A percentile compares a stretch with the other conserved stretches of the same genome.
These are phyloP conservation scores for Logfia minima DNA, from an alignment of 129 eudicot genomes.

Conservation along the genomic window DNA sequence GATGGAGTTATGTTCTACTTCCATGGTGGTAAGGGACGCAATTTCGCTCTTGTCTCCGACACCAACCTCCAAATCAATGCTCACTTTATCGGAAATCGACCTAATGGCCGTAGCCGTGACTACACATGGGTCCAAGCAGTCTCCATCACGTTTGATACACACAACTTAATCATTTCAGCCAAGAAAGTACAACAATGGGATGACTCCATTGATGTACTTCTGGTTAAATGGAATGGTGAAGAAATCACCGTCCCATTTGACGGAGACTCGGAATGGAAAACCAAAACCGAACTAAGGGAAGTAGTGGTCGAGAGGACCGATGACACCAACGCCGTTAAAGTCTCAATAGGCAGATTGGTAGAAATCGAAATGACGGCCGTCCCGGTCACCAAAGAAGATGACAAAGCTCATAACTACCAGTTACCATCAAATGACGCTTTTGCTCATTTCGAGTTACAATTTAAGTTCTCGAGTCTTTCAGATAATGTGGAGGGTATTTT, in stretches of 20 bases:
- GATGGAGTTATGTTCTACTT: constrained; percentile 78
- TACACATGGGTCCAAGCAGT: constrained; percentile 73
- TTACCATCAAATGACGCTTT: constrained; percentile 55
- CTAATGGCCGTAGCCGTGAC: constrained; percentile 57
- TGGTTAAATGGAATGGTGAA: constrained; percentile 48
- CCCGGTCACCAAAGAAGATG: constrained; percentile 52
- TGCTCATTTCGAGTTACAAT: constrained; percentile 66
- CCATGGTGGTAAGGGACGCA: constrained; percentile 56
- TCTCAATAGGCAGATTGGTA: constrained; percentile 33
- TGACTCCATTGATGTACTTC: constrained; percentile 48
- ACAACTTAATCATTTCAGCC: constrained; percentile 49
- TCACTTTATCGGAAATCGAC: constrained; percentile 59
- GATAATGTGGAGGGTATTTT: constrained; percentile 61
- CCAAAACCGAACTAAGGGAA: constrained; percentile 30
- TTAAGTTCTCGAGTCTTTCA: constrained; percentile 41
- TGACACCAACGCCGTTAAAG: constrained; percentile 49
- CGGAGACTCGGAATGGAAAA: constrained; percentile 54
- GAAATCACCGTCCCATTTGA: constrained; percentile 43
- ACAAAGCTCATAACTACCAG: constrained; percentile 61
- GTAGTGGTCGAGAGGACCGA: constrained; percentile 57
- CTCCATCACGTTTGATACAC: constrained; percentile 53
- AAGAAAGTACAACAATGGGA: constrained; percentile 49
- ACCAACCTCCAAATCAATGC: constrained; percentile 69
- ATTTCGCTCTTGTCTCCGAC: constrained; percentile 56
- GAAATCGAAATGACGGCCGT: constrained; percentile 51